Evolutionary conservation across 306 rosid species (phyloP).

Genomic region (Cucumis sativus): Cucumber_9930_V3 NC_026657.2:12860001-12860500

Average conservation of each 20-base stretch:
- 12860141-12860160: not conserved
- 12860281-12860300: not conserved
- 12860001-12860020: not conserved
- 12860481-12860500: slow-evolving; percentile 44
- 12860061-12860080: not conserved
- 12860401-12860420: slow-evolving; percentile 55
- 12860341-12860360: not conserved
- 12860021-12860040: not conserved
- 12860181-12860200: not conserved
- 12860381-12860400: slow-evolving; percentile 58
- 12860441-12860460: slow-evolving; percentile 51
- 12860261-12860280: not conserved
- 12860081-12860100: not conserved
- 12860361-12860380: slow-evolving; percentile 10
- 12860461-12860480: slow-evolving; percentile 47
- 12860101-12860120: not conserved
- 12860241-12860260: not conserved
- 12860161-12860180: not conserved
- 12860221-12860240: not conserved
- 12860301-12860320: not conserved
- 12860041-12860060: not conserved
- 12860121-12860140: not conserved
- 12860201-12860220: not conserved
- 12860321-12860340: not conserved
- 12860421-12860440: slow-evolving; percentile 60